Percentiles rank a stretch among this genome's conserved stretches.
These are phyloP conservation scores for Ceratocystis huliohia DNA, from an alignment of 2,329 filamentous ascomycete species.

Conservation along the genomic window DNA sequence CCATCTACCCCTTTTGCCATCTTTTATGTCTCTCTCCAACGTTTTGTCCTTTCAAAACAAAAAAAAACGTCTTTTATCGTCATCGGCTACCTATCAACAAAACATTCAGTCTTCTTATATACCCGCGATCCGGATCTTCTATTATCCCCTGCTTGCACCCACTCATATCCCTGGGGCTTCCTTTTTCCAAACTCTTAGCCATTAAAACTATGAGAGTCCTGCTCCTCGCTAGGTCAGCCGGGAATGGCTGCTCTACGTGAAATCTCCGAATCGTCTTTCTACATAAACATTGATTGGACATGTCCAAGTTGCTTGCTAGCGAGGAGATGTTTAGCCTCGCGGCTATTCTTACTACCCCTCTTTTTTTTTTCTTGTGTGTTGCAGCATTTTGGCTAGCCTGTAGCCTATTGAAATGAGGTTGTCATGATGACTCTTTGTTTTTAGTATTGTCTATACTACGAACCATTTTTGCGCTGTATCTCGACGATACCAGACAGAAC, in stretches of 20 bases:
- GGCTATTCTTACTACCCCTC: constrained; percentile 17
- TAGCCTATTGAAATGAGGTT: not conserved
- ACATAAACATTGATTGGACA: constrained; percentile 9
- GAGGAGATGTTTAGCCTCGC: constrained; percentile 17
- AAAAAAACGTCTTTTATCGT: constrained; percentile 8
- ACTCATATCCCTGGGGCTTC: not conserved
- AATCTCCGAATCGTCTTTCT: not conserved
- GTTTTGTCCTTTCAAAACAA: constrained; percentile 1
- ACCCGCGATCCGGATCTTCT: not conserved
- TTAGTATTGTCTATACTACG: not conserved
- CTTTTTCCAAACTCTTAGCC: not conserved
- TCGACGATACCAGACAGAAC: not conserved
- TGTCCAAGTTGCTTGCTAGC: constrained; percentile 13
- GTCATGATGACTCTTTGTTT: not conserved
- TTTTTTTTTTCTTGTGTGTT: constrained; percentile 7
- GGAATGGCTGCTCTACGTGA: not conserved
- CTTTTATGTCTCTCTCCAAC: not conserved
- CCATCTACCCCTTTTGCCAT: too few relatives aligned
- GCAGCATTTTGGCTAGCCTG: not conserved
- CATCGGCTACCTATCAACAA: not conserved
- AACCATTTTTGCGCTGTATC: not conserved
- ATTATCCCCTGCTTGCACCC: not conserved
- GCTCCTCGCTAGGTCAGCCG: not conserved
- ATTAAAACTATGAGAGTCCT: not conserved
- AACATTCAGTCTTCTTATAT: constrained; percentile 4